Conservation (phyloP, 2,329 filamentous ascomycete genomes). For the Colletotrichum gloeosporioides region DNA sequence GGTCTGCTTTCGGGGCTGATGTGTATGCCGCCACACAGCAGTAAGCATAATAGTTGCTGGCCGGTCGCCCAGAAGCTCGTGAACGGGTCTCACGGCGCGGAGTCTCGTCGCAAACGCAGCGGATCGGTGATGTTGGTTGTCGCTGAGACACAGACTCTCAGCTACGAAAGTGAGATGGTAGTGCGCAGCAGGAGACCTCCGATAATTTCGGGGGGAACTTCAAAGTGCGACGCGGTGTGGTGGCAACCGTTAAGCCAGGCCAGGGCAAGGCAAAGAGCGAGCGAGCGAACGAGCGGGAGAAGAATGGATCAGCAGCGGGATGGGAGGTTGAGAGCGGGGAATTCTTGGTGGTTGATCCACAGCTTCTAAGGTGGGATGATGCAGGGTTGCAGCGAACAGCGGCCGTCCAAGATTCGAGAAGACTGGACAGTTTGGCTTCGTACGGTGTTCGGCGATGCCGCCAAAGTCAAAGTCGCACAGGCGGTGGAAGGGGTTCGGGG, state of each 20-base stretch:
- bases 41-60: conserved; percentile 12
- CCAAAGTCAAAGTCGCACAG: not conserved
- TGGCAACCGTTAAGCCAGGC: conserved; percentile 4
- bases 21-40: conserved; percentile 11
- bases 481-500: not conserved
- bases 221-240: not conserved
- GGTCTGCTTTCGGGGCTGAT: not conserved
- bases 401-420: conserved; percentile 1
- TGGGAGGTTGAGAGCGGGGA: conserved; percentile 21
- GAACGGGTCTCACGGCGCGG: not conserved
- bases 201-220: not conserved
- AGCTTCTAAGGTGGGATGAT: conserved; percentile 19
- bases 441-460: conserved; percentile 10
- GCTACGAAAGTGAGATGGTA: not conserved
- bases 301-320: conserved; percentile 17
- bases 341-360: conserved; percentile 20
- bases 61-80: not conserved
- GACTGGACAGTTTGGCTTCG: not conserved
- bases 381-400: conserved; percentile 20
- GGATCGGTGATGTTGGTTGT: not conserved
- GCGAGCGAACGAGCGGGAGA: not conserved
- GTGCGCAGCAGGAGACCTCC: not conserved
- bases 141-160: not conserved
- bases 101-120: not conserved
- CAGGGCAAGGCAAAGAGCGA: not conserved